A percentile compares a stretch with the other conserved stretches of the same genome.
Conservation (phyloP, 805 yeast species). For the Kluyveromyces dobzhanskii region DNA sequence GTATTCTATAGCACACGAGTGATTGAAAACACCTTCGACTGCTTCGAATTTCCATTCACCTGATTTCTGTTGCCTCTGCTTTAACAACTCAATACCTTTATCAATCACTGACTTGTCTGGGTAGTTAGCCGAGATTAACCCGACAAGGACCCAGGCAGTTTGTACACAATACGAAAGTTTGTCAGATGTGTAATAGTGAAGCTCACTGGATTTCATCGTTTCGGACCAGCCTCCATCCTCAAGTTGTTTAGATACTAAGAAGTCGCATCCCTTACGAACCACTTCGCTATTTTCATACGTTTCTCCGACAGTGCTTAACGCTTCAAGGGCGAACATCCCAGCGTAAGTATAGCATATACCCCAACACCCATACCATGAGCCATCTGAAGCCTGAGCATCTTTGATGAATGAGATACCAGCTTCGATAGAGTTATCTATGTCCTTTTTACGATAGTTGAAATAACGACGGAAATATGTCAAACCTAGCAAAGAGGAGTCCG, state of each 20-base stretch:
- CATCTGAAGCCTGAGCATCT: slow-evolving; percentile 63
- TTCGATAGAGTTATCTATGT: slow-evolving; percentile 60
- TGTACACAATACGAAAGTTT: slow-evolving; percentile 67
- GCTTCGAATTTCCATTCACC: slow-evolving; percentile 87
- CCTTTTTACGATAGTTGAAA: slow-evolving; percentile 55
- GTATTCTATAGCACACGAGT: slow-evolving; percentile 88
- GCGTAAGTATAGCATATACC: slow-evolving; percentile 96
- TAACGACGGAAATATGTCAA: slow-evolving; percentile 65
- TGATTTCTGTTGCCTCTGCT: slow-evolving; percentile 53
- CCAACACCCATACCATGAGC: slow-evolving; percentile 99
- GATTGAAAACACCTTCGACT: slow-evolving; percentile 94
- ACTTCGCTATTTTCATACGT: slow-evolving; percentile 50
- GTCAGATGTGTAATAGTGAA: slow-evolving; percentile 63
- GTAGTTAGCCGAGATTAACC: slow-evolving; percentile 69
- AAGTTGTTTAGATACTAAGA: slow-evolving; percentile 64
- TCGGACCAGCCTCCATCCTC: slow-evolving; percentile 98
- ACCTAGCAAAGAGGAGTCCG: slow-evolving; percentile 91
- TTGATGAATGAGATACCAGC: slow-evolving; percentile 69
- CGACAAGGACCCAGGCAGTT: slow-evolving; percentile 88
- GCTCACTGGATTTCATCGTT: slow-evolving; percentile 82
- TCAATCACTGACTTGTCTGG: slow-evolving; percentile 60
- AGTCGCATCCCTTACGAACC: slow-evolving; percentile 78
- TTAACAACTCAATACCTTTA: slow-evolving; percentile 53
- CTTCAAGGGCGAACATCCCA: slow-evolving; percentile 96
- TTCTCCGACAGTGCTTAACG: slow-evolving; percentile 62